Evolutionary conservation across 2,329 filamentous ascomycete species (phyloP).

Genomic region (Purpureocillium lavendulum): DNA sequence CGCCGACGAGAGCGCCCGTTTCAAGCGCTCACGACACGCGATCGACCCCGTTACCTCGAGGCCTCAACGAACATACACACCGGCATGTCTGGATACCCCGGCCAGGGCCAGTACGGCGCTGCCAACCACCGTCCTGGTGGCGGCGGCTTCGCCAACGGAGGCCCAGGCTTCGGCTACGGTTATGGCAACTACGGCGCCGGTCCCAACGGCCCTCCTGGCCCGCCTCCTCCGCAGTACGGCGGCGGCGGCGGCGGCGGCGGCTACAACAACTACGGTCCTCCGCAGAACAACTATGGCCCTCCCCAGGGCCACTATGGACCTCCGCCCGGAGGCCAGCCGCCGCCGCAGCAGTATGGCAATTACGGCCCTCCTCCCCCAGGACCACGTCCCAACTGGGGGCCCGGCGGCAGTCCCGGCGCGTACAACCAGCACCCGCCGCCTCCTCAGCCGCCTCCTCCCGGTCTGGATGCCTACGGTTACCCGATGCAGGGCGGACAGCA

Average conservation of each 20-base stretch:
- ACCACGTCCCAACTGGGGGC: conserved; percentile 12
- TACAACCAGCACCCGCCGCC: conserved; percentile 18
- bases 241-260: conserved; percentile 18
- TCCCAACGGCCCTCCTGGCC: conserved; percentile 11
- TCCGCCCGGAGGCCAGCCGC: conserved; percentile 3
- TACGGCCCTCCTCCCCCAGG: conserved; percentile 14
- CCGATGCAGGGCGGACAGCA: conserved; percentile 22
- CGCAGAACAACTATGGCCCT: conserved; percentile 11
- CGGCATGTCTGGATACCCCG: conserved; percentile 31
- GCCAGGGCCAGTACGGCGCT: conserved; percentile 29
- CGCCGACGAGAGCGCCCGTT: too few species aligned
- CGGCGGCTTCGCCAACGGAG: conserved; percentile 14
- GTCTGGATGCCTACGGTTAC: conserved; percentile 39
- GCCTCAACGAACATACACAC: neutral
- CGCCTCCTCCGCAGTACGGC: conserved; percentile 11
- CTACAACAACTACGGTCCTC: conserved; percentile 13
- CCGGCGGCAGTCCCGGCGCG: conserved; percentile 7
- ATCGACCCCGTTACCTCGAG: neutral
- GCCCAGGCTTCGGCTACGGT: conserved; percentile 19
- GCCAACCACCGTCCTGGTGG: conserved; percentile 20
- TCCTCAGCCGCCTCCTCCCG: conserved; percentile 30
- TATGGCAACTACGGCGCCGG: conserved; percentile 18
- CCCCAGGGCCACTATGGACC: conserved; percentile 6
- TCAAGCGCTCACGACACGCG: too few species aligned
- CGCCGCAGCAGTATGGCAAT: conserved; percentile 11